A percentile compares a stretch with the other conserved stretches of the same genome.
These are phyloP conservation scores for Hyphopichia khmerensis DNA, from an alignment of 1,139 yeast species.

Conservation along the genomic window DNA sequence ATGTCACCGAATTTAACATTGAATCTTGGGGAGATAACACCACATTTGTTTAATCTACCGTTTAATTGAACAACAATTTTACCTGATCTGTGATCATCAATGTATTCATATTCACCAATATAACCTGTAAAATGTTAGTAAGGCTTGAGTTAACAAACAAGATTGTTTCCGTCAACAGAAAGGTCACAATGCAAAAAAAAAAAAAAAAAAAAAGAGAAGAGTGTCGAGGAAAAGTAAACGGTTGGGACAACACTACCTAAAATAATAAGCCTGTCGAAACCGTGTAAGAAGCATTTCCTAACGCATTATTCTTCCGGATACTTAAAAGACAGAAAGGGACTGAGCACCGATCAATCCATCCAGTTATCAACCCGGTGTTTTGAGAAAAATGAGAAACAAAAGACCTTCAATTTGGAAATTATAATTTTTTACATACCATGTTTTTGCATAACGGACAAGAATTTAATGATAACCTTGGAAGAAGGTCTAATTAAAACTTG, in stretches of 20 bases:
- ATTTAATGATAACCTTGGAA: slow-evolving; percentile 96
- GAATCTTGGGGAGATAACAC: slow-evolving; percentile 98
- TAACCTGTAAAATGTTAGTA: slow-evolving; percentile 44
- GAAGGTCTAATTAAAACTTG: slow-evolving; percentile 99
- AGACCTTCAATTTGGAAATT: neutral
- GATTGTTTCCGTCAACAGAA: neutral
- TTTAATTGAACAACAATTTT: slow-evolving; percentile 94
- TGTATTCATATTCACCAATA: slow-evolving; percentile 98
- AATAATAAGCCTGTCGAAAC: slow-evolving; percentile 29
- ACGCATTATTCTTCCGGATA: slow-evolving; percentile 77
- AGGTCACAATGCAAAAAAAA: neutral
- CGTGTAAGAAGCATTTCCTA: slow-evolving; percentile 83
- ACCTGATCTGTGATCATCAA: slow-evolving; percentile 99
- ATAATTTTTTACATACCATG: slow-evolving; percentile 46
- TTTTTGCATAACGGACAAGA: slow-evolving; percentile 95
- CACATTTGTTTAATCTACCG: slow-evolving; percentile 98
- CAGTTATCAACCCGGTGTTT: slow-evolving; percentile 90
- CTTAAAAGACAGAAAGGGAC: slow-evolving; percentile 98
- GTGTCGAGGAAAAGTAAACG: slow-evolving; percentile 83
- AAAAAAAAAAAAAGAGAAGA: slow-evolving; percentile 3
- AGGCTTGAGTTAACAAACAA: neutral
- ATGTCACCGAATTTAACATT: slow-evolving; percentile 90
- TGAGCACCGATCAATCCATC: slow-evolving; percentile 86
- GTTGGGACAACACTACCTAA: slow-evolving; percentile 29
- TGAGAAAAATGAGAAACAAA: slow-evolving; percentile 3